Conservation (phyloP, 1,284 basidiomycete species). For the Schizophyllum amplum region DNA sequence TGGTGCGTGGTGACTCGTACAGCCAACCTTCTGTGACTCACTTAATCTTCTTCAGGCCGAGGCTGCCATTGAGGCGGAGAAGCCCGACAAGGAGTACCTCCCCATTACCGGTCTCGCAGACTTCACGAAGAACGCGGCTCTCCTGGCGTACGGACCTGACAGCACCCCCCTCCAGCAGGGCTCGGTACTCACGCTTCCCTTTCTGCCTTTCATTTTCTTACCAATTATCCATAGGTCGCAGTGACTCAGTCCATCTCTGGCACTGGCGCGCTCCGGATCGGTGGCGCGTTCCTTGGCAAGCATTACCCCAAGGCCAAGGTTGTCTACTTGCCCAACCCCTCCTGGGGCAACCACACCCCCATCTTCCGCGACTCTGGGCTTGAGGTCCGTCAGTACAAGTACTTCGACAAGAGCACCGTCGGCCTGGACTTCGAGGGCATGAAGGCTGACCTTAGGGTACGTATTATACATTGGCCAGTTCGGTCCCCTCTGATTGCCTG, state of each 20-base stretch:
- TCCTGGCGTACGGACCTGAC: constrained; percentile 88
- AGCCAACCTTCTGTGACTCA: constrained; percentile 1
- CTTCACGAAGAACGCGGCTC: constrained; percentile 86
- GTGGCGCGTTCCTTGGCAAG: constrained; percentile 86
- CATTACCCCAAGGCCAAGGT: constrained; percentile 86
- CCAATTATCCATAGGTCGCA: constrained; percentile 53
- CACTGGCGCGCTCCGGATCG: constrained; percentile 95
- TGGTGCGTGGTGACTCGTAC: constrained; percentile 38
- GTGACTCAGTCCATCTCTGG: constrained; percentile 97
- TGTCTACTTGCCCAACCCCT: constrained; percentile 91
- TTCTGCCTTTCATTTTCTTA: constrained; percentile 6
- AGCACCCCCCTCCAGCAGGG: constrained; percentile 69
- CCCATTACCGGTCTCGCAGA: constrained; percentile 89
- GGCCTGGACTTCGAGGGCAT: constrained; percentile 92
- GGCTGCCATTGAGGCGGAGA: constrained; percentile 56
- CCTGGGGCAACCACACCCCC: constrained; percentile 97
- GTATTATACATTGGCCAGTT: constrained; percentile 13
- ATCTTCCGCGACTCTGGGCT: constrained; percentile 87
- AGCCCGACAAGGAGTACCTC: constrained; percentile 95
- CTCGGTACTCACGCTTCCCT: constrained; percentile 43
- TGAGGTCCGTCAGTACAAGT: constrained; percentile 88
- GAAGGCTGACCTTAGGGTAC: constrained; percentile 76
- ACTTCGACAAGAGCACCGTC: constrained; percentile 93
- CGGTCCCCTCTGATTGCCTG: constrained; percentile 3
- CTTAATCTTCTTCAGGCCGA: constrained; percentile 56